These are phyloP conservation scores for Daldinia concentrica DNA, from an alignment of 495 filamentous ascomycete species.

Conservation along the genomic window DNA sequence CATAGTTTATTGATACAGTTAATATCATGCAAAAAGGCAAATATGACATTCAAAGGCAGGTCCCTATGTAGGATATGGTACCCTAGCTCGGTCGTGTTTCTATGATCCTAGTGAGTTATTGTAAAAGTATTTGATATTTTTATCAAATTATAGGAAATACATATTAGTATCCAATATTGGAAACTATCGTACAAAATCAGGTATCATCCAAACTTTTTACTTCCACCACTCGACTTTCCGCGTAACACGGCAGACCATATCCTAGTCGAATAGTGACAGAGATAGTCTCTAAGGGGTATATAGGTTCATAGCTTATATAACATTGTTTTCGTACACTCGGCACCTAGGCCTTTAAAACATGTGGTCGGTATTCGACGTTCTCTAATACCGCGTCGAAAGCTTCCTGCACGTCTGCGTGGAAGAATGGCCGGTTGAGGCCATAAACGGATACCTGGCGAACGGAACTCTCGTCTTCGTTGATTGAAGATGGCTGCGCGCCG, in stretches of 20 bases:
- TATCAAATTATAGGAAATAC: background rate
- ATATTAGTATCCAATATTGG: slow-evolving; percentile 1
- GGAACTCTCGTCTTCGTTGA: slow-evolving; percentile 3
- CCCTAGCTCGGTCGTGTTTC: no score
- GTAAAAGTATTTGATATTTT: background rate
- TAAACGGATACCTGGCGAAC: slow-evolving; percentile 49
- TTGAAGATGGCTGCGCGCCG: slow-evolving; percentile 8
- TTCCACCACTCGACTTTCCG: background rate
- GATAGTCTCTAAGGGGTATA: slow-evolving; percentile 27
- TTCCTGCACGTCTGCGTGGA: slow-evolving; percentile 73
- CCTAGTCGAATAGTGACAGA: slow-evolving; percentile 4
- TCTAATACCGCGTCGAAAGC: slow-evolving; percentile 82
- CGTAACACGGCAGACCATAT: background rate
- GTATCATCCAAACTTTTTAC: slow-evolving; percentile 1
- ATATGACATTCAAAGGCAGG: no score
- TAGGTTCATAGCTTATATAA: slow-evolving; percentile 15
- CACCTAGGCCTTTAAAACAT: slow-evolving; percentile 12
- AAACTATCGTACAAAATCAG: slow-evolving; percentile 5
- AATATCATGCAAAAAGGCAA: no score
- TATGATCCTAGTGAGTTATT: background rate
- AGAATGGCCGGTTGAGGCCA: slow-evolving; percentile 62
- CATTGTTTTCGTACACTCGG: background rate
- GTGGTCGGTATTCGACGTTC: slow-evolving; percentile 60
- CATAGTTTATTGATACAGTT: no score
- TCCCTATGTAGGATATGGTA: no score